Percentiles rank a stretch among this genome's conserved stretches.
Evolutionary conservation across 1,284 basidiomycete species (phyloP).

Genomic region (Grifola frondosa): DNA sequence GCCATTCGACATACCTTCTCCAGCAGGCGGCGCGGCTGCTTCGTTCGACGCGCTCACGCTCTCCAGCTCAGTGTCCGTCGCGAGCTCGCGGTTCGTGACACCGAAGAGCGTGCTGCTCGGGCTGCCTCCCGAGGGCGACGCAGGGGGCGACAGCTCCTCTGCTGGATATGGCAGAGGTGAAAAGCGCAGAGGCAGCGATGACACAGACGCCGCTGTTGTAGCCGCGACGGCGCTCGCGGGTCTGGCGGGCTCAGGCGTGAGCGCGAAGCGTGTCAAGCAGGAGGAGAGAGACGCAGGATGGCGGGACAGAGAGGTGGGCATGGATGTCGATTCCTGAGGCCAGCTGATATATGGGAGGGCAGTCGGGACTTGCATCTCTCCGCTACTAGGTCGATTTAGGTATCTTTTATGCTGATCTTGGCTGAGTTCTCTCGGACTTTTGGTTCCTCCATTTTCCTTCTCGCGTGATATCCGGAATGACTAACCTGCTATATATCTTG

Average conservation of each 20-base stretch:
- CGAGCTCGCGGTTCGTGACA: constrained; percentile 24
- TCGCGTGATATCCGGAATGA: no score
- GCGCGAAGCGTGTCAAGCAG: constrained; percentile 22
- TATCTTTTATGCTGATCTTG: no score
- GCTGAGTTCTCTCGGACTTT: no score
- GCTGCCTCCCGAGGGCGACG: constrained; percentile 25
- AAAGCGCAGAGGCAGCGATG: constrained; percentile 20
- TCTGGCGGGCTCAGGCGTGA: constrained; percentile 17
- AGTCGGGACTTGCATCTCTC: no score
- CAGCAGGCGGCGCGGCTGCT: constrained; percentile 16
- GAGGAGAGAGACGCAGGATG: no score
- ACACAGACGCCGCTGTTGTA: constrained; percentile 17
- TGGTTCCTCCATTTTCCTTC: no score
- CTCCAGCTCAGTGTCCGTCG: constrained; percentile 15
- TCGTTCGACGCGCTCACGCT: constrained; percentile 28
- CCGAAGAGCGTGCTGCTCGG: constrained; percentile 23
- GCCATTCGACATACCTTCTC: constrained; percentile 17
- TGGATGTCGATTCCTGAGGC: constrained; percentile 24
- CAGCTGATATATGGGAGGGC: no score
- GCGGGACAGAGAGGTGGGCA: constrained; percentile 13
- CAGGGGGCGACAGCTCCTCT: constrained; percentile 8
- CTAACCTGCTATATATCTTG: no score
- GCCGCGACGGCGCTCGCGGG: constrained; percentile 27
- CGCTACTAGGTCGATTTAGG: no score
- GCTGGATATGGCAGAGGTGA: constrained; percentile 17